Conservation (phyloP, 805 yeast species). For the Candida anglica region DNA sequence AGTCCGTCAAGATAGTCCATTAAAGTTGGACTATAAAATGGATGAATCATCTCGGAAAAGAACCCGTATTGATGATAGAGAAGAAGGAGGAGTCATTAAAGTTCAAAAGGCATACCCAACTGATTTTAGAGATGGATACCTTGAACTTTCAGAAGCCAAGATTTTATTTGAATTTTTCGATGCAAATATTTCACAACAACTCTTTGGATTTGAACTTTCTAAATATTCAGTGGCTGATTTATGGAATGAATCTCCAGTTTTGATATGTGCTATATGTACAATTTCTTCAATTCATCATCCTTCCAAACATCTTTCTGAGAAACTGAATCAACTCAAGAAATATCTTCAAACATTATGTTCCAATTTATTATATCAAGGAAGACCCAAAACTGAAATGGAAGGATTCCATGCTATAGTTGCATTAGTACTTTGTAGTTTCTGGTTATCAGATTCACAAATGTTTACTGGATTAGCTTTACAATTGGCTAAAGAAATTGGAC, state of each 20-base stretch:
- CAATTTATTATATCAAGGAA: constrained; percentile 28
- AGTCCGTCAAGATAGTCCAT: background rate
- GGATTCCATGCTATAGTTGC: constrained; percentile 62
- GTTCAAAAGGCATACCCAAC: constrained; percentile 8
- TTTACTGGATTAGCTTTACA: constrained; percentile 68
- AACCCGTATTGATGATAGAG: background rate
- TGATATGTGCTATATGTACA: constrained; percentile 57
- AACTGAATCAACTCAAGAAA: constrained; percentile 21
- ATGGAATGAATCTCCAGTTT: constrained; percentile 54
- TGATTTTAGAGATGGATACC: constrained; percentile 35
- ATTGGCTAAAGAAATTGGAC: constrained; percentile 51
- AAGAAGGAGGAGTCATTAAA: too few relatives aligned
- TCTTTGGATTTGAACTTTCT: constrained; percentile 61
- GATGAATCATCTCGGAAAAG: background rate
- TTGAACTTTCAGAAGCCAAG: constrained; percentile 38
- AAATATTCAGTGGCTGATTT: constrained; percentile 44
- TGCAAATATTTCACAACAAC: constrained; percentile 53
- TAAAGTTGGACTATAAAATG: background rate
- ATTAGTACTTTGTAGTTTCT: constrained; percentile 60
- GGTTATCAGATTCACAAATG: constrained; percentile 64
- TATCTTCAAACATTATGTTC: constrained; percentile 33
- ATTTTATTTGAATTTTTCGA: constrained; percentile 51
- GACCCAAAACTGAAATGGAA: constrained; percentile 41
- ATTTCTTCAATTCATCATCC: constrained; percentile 64
- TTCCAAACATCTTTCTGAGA: constrained; percentile 20